phyloP scores from a whole-genome alignment of 1,139 yeast species.

The Pichia sp. region DNA sequence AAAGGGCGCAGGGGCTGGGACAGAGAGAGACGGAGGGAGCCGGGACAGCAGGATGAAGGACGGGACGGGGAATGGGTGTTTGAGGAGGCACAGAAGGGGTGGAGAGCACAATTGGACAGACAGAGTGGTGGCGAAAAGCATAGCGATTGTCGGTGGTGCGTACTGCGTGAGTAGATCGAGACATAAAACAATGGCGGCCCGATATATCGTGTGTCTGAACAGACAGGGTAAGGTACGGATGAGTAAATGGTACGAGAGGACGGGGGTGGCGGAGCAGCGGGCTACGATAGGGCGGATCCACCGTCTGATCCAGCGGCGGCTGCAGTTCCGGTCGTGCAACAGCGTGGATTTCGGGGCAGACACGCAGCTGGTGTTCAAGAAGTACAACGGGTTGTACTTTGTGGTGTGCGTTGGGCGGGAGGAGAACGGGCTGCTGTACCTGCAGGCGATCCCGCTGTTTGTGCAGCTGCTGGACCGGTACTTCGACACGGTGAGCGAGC shows the following conservation, averaged over 20 bases:
- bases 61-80: not conserved
- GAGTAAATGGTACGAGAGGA: constrained; percentile 67
- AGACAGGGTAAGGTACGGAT: constrained; percentile 91
- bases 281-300: constrained; percentile 65
- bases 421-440: constrained; percentile 51
- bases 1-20: not conserved
- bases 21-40: not conserved
- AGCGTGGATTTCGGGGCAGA: constrained; percentile 69
- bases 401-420: constrained; percentile 38
- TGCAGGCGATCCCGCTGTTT: constrained; percentile 81
- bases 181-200: constrained; percentile 28
- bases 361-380: constrained; percentile 70
- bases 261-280: constrained; percentile 48
- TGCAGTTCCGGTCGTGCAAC: constrained; percentile 27
- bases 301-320: constrained; percentile 52
- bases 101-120: not conserved
- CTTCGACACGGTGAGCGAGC: constrained; percentile 89
- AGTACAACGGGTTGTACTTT: constrained; percentile 91
- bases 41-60: too few species aligned
- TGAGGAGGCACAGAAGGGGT: too few species aligned
- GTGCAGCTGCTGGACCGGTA: constrained; percentile 86
- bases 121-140: not conserved
- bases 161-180: not conserved
- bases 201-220: constrained; percentile 76
- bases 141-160: not conserved